A percentile compares a stretch with the other conserved stretches of the same genome.
Evolutionary conservation across 1,284 basidiomycete species (phyloP).

Genomic region (Phylloboletellus chloephorus): DNA sequence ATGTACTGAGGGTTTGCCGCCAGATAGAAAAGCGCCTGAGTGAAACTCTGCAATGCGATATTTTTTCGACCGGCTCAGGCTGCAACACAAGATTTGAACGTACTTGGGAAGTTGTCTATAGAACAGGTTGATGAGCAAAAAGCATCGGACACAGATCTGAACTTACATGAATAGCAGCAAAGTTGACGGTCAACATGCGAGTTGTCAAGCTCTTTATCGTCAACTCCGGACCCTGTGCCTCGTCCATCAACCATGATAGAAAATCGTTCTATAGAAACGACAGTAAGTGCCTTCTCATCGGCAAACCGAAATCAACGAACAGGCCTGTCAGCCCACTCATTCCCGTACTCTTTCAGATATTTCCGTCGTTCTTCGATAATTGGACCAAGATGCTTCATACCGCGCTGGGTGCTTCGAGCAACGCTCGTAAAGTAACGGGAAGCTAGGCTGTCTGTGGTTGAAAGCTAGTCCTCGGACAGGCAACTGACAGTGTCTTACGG

Average conservation of each 20-base stretch:
- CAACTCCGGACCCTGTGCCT: conserved; percentile 30
- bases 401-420: background rate
- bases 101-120: conserved; percentile 19
- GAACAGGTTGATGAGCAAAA: background rate
- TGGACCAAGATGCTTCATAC: conserved; percentile 30
- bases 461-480: background rate
- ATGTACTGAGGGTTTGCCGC: conserved; percentile 36
- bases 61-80: background rate
- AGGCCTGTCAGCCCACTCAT: conserved; percentile 36
- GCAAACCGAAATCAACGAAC: conserved; percentile 22
- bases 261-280: conserved; percentile 34
- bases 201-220: conserved; percentile 26
- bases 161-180: conserved; percentile 36
- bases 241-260: conserved; percentile 44
- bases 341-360: conserved; percentile 30
- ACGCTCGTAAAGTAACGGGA: background rate
- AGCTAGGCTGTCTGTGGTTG: conserved; percentile 2
- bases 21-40: conserved; percentile 35
- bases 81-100: background rate
- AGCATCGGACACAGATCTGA: too few species aligned
- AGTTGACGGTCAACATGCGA: conserved; percentile 34
- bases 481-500: conserved; percentile 28
- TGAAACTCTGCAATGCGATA: conserved; percentile 24
- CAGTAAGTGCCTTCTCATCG: background rate
- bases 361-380: conserved; percentile 36